phyloP scores from a whole-genome alignment of 371 early-diverging fungal species.

The Apophysomyces elegans region DNA sequence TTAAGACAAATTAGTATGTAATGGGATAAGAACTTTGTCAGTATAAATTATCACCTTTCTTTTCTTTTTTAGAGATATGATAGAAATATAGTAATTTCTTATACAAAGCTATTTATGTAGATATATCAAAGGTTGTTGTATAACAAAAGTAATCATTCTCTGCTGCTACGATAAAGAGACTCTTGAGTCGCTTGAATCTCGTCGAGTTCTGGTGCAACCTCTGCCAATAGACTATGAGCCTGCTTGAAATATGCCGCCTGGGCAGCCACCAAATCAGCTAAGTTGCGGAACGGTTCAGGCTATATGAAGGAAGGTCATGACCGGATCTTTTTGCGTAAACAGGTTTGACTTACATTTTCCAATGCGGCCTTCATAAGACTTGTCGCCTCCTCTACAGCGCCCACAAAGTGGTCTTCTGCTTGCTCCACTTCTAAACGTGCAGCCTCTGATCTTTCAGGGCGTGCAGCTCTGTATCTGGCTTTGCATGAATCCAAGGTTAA shows the following conservation, averaged over 20 bases:
- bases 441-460: slow-evolving; percentile 69
- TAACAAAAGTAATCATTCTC: slow-evolving; percentile 33
- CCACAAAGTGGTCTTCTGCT: slow-evolving; percentile 93
- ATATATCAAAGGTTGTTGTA: too few species aligned
- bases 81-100: too few species aligned
- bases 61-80: too few species aligned
- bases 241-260: slow-evolving; percentile 87
- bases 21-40: too few species aligned
- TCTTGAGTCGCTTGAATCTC: slow-evolving; percentile 92
- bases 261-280: slow-evolving; percentile 85
- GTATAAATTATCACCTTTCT: too few species aligned
- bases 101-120: too few species aligned
- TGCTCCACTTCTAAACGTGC: slow-evolving; percentile 82
- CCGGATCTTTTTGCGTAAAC: background rate
- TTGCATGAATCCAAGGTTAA: slow-evolving; percentile 86
- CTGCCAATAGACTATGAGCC: slow-evolving; percentile 76
- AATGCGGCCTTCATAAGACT: slow-evolving; percentile 89
- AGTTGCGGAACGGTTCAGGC: slow-evolving; percentile 83
- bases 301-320: slow-evolving; percentile 27
- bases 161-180: slow-evolving; percentile 74
- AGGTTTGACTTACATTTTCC: slow-evolving; percentile 62
- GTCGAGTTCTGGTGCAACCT: slow-evolving; percentile 88
- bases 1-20: too few species aligned
- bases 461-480: slow-evolving; percentile 70
- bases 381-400: slow-evolving; percentile 90